A percentile compares a stretch with the other conserved stretches of the same genome.
Conservation (phyloP, 2,329 filamentous ascomycete species). For the Rhinocladiella mackenziei region DNA sequence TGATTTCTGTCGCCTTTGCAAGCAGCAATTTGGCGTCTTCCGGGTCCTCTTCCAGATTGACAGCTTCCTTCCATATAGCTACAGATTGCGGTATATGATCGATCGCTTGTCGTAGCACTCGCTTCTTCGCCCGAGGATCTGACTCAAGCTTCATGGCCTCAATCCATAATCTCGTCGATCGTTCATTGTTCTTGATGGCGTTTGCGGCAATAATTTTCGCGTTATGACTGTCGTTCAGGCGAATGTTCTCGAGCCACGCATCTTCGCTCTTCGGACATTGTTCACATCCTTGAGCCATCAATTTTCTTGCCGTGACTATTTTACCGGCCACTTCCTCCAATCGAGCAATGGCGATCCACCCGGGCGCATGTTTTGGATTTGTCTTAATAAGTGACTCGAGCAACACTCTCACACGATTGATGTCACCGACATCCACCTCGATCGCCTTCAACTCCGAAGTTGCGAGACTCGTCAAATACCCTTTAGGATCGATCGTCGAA, state of each 20-base stretch:
- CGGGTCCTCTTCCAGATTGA: slow-evolving; percentile 88
- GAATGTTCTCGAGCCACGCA: slow-evolving; percentile 92
- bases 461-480: slow-evolving; percentile 87
- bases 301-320: slow-evolving; percentile 78
- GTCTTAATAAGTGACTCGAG: slow-evolving; percentile 97
- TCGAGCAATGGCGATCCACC: slow-evolving; percentile 91
- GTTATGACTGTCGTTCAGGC: slow-evolving; percentile 85
- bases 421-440: slow-evolving; percentile 84
- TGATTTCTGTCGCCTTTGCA: slow-evolving; percentile 91
- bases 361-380: slow-evolving; percentile 88
- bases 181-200: slow-evolving; percentile 86
- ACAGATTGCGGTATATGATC: slow-evolving; percentile 93
- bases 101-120: slow-evolving; percentile 84
- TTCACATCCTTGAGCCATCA: slow-evolving; percentile 83
- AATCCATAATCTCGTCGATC: slow-evolving; percentile 85
- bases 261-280: slow-evolving; percentile 92
- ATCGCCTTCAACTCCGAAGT: slow-evolving; percentile 74
- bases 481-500: slow-evolving; percentile 89
- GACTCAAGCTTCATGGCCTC: slow-evolving; percentile 91
- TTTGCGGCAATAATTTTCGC: slow-evolving; percentile 93
- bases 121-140: slow-evolving; percentile 79
- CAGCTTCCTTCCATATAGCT: slow-evolving; percentile 94
- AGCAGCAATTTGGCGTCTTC: slow-evolving; percentile 83
- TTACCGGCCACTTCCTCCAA: slow-evolving; percentile 91
- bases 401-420: slow-evolving; percentile 86